Conservation (phyloP, 352 stramenopile species). For the Aphanomyces stellatus region DNA sequence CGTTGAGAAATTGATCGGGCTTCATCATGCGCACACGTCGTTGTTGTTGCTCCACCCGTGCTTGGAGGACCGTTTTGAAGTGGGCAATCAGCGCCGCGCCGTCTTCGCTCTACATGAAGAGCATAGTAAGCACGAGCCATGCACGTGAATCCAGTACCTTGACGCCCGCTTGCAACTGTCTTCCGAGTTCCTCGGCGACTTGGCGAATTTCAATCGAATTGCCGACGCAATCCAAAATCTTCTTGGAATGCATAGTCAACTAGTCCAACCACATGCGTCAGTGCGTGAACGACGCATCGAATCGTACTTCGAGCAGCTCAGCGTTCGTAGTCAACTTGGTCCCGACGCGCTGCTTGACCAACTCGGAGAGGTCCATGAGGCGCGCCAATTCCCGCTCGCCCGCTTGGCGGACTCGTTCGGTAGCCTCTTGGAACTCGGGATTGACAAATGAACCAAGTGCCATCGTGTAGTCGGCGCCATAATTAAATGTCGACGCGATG, state of each 20-base stretch:
- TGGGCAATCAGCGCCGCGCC: conserved; percentile 2
- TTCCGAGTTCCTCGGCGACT: conserved; percentile 6
- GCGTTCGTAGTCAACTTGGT: conserved; percentile 15
- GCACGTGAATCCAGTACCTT: too few species aligned
- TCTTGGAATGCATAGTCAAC: conserved; percentile 15
- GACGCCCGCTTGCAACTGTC: conserved; percentile 8
- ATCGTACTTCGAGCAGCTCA: conserved; percentile 5
- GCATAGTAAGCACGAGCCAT: too few species aligned
- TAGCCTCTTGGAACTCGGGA: conserved; percentile 50
- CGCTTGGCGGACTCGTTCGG: conserved; percentile 37
- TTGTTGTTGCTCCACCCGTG: conserved; percentile 15
- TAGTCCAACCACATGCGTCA: too few species aligned
- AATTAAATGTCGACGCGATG: conserved; percentile 58
- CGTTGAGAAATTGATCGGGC: conserved; percentile 7
- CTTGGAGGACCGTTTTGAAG: conserved; percentile 17
- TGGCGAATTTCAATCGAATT: conserved; percentile 18
- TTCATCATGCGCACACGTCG: conserved; percentile 6
- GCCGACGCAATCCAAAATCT: conserved; percentile 10
- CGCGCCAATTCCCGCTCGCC: conserved; percentile 43
- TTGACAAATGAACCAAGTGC: conserved; percentile 50
- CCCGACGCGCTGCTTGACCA: conserved; percentile 35
- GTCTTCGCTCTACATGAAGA: conserved; percentile 20
- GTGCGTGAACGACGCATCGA: too few species aligned
- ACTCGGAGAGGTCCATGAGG: conserved; percentile 40
- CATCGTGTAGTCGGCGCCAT: conserved; percentile 56